Conservation (phyloP, 2,329 filamentous ascomycete genomes). For the Aureobasidium namibiae region DNA sequence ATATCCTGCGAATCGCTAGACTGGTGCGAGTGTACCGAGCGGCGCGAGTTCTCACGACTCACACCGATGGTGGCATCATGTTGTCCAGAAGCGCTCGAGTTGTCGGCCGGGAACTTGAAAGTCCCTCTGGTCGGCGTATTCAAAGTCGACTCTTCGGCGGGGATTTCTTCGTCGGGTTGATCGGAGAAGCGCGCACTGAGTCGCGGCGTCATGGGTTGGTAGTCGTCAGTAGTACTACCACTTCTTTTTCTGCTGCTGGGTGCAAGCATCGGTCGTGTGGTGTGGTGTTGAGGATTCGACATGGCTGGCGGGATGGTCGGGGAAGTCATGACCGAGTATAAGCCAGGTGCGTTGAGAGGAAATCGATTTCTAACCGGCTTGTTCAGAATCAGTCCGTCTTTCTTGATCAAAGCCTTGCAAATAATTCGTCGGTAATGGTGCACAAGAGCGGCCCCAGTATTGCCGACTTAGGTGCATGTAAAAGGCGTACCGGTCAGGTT, state of each 20-base stretch:
- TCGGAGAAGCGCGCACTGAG: slow-evolving; percentile 34
- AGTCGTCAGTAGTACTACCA: slow-evolving; percentile 38
- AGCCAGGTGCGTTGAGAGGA: neutral
- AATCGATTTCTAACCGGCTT: slow-evolving; percentile 6
- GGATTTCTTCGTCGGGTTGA: slow-evolving; percentile 28
- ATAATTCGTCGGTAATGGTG: slow-evolving; percentile 6
- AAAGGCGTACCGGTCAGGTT: slow-evolving; percentile 10
- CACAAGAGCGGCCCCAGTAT: slow-evolving; percentile 10
- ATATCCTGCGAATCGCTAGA: slow-evolving; percentile 56
- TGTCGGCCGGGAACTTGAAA: slow-evolving; percentile 36
- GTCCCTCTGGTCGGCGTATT: slow-evolving; percentile 54
- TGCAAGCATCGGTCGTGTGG: slow-evolving; percentile 8
- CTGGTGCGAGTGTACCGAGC: slow-evolving; percentile 41
- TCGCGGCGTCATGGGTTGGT: slow-evolving; percentile 49
- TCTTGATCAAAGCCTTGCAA: neutral
- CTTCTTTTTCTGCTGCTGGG: slow-evolving; percentile 6
- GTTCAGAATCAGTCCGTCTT: neutral
- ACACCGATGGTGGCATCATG: slow-evolving; percentile 5
- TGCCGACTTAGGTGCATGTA: slow-evolving; percentile 3
- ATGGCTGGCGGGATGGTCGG: neutral
- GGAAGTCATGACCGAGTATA: neutral
- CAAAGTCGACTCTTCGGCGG: slow-evolving; percentile 34
- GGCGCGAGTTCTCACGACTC: slow-evolving; percentile 9
- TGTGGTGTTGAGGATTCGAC: neutral
- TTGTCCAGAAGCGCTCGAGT: slow-evolving; percentile 34